These are phyloP conservation scores for Trifolium pratense DNA, from an alignment of 306 rosid species.

Conservation along the genomic window DNA sequence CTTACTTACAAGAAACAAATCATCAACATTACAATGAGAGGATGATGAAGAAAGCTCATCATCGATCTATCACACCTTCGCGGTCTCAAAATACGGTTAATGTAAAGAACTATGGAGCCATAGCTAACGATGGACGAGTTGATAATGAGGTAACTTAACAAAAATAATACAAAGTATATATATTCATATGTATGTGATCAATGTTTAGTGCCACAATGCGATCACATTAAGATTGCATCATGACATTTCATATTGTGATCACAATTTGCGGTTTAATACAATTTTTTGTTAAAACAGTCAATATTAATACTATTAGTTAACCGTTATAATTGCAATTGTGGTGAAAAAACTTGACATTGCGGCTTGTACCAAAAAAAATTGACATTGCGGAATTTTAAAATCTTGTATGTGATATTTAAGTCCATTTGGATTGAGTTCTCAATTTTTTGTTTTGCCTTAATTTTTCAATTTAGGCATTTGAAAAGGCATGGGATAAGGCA, in stretches of 20 bases:
- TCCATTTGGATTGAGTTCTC: background rate
- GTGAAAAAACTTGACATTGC: background rate
- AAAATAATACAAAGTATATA: background rate
- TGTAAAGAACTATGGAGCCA: conserved; percentile 74
- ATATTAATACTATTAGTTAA: too few relatives aligned
- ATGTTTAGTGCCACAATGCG: background rate
- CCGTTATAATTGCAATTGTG: too few relatives aligned
- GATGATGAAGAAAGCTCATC: conserved; percentile 7
- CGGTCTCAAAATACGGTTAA: conserved; percentile 30
- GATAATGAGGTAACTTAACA: conserved; percentile 56
- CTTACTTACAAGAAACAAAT: conserved; percentile 26
- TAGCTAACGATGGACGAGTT: conserved; percentile 50
- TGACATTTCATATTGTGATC: background rate
- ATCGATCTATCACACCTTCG: background rate
- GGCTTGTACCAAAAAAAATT: too few relatives aligned
- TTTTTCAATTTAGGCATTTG: conserved; percentile 57
- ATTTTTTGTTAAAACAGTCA: too few relatives aligned
- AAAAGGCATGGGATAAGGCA: conserved; percentile 65
- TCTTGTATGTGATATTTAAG: background rate
- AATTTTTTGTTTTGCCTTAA: background rate
- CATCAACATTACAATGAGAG: background rate
- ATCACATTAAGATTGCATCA: background rate
- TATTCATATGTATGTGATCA: background rate
- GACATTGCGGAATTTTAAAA: background rate
- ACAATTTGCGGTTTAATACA: too few relatives aligned